Conservation (phyloP, 352 stramenopile genomes). For the Peronospora destructor region DNA sequence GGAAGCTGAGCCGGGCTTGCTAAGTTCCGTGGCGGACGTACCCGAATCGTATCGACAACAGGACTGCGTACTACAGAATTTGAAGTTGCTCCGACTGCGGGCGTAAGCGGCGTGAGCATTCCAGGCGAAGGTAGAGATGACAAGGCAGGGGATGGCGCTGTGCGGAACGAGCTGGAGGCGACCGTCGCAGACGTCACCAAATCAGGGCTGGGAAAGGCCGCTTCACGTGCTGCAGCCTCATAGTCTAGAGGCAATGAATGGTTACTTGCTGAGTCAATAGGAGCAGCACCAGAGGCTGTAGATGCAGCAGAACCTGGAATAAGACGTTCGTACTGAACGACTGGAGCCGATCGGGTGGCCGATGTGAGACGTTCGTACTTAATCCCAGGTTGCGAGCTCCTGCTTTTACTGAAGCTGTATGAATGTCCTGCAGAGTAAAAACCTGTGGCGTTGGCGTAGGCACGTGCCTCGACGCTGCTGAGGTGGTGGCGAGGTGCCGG, state of each 20-base stretch:
- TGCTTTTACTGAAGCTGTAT: constrained; percentile 8
- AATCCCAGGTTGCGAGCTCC: constrained; percentile 32
- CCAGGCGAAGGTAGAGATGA: constrained; percentile 42
- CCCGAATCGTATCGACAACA: constrained; percentile 26
- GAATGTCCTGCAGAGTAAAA: constrained; percentile 12
- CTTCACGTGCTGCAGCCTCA: constrained; percentile 29
- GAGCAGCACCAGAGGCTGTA: neutral
- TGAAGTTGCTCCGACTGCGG: constrained; percentile 6
- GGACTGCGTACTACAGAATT: constrained; percentile 33
- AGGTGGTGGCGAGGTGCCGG: constrained; percentile 12
- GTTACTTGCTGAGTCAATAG: neutral
- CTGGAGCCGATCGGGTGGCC: constrained; percentile 11
- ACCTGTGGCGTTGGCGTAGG: constrained; percentile 27
- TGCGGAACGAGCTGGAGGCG: constrained; percentile 29
- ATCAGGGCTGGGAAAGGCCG: constrained; percentile 33
- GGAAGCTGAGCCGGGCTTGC: constrained; percentile 17
- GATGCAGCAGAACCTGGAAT: constrained; percentile 25
- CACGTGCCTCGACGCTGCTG: constrained; percentile 15
- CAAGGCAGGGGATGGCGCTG: constrained; percentile 28
- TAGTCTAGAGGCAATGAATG: constrained; percentile 37
- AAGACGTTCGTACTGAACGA: constrained; percentile 51
- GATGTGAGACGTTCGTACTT: constrained; percentile 47
- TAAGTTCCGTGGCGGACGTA: constrained; percentile 20
- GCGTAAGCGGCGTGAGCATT: constrained; percentile 46
- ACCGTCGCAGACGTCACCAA: constrained; percentile 22